Percentiles rank a stretch among this genome's conserved stretches.
Conservation (phyloP, 352 stramenopile genomes). For the Globisporangium radiosum region DNA sequence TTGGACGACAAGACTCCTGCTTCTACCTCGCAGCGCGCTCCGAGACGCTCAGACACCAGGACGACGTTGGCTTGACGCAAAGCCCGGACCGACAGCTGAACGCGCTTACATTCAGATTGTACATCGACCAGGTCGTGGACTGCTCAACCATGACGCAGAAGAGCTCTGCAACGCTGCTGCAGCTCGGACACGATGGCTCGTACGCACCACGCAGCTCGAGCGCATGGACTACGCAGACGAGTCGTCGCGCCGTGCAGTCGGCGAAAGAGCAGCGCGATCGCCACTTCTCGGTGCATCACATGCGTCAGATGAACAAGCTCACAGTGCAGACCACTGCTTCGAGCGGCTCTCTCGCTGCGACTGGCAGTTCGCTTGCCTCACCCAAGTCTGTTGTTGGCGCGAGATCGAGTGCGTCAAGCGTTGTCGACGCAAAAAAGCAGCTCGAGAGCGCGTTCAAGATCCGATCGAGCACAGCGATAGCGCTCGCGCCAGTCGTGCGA, state of each 20-base stretch:
- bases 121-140: too few species aligned
- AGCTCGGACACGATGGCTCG: slow-evolving; percentile 22
- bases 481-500: slow-evolving; percentile 17
- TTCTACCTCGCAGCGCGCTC: too few species aligned
- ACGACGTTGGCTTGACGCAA: too few species aligned
- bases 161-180: slow-evolving; percentile 4
- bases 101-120: too few species aligned
- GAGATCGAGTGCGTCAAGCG: slow-evolving; percentile 17
- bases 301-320: slow-evolving; percentile 48
- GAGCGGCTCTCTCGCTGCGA: too few species aligned
- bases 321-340: slow-evolving; percentile 2
- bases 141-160: slow-evolving; percentile 6
- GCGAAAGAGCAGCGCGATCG: slow-evolving; percentile 22
- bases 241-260: slow-evolving; percentile 23
- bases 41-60: too few species aligned
- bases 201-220: slow-evolving; percentile 4
- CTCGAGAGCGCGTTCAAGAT: slow-evolving; percentile 22
- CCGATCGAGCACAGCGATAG: slow-evolving; percentile 5
- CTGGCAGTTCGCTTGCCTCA: background rate
- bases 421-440: slow-evolving; percentile 22
- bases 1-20: too few species aligned
- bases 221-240: slow-evolving; percentile 34
- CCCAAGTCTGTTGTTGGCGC: slow-evolving; percentile 20
- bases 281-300: slow-evolving; percentile 35
- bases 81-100: too few species aligned